These are phyloP conservation scores for Oryza rufipogon DNA, from an alignment of 176 grass and related monocot species.

Conservation along the genomic window DNA sequence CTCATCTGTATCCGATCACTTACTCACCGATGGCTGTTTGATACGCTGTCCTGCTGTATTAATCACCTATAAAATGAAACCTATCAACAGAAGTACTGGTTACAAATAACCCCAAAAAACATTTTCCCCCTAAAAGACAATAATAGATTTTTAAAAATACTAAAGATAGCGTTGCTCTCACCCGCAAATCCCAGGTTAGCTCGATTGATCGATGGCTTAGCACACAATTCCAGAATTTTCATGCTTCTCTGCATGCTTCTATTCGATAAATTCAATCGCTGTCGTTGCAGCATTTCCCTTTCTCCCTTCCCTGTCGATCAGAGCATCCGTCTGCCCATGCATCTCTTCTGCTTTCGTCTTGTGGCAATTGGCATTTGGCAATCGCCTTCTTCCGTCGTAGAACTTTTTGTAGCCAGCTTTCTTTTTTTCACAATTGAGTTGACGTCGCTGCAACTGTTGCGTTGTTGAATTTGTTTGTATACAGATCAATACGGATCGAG, in stretches of 20 bases:
- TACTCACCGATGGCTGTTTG: neutral
- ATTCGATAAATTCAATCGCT: neutral
- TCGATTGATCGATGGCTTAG: neutral
- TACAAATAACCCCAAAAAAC: neutral
- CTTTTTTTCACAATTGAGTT: neutral
- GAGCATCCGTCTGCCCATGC: neutral
- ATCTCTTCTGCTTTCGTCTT: neutral
- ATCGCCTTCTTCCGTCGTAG: neutral
- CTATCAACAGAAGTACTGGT: neutral
- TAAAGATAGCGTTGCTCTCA: neutral
- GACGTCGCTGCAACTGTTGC: neutral
- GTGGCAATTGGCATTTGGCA: neutral
- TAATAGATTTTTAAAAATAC: no score
- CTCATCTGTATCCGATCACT: neutral
- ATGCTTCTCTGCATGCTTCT: neutral
- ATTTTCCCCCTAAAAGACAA: neutral
- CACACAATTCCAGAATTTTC: neutral
- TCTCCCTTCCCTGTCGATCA: neutral
- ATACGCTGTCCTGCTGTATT: neutral
- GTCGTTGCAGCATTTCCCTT: neutral
- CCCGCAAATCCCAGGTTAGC: neutral
- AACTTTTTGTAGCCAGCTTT: neutral
- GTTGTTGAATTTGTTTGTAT: neutral
- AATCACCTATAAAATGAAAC: neutral
- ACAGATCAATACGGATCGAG: no score